Percentiles rank a stretch among this genome's conserved stretches.
Conservation (phyloP, 148 eudicot genomes). For the Vaccinium darrowii region DNA sequence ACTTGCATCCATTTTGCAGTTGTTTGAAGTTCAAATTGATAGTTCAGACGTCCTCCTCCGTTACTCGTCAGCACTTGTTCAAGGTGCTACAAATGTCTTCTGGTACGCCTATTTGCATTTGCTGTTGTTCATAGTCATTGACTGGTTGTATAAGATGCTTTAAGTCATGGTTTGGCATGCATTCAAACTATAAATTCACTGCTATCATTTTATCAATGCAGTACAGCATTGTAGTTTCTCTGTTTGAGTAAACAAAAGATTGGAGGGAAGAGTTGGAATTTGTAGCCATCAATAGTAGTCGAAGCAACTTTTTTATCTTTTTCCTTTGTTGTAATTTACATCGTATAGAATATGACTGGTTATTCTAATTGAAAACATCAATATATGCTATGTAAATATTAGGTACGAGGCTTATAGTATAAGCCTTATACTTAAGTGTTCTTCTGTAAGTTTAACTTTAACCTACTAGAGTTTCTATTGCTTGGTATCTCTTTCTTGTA, state of each 20-base stretch:
- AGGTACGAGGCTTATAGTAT: background rate
- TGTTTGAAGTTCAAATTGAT: conserved; percentile 84
- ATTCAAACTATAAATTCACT: background rate
- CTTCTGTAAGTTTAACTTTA: background rate
- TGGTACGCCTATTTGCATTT: conserved; percentile 50
- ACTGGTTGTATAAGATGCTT: background rate
- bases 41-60: conserved; percentile 85
- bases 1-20: conserved; percentile 40
- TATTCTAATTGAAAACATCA: background rate
- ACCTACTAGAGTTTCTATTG: background rate
- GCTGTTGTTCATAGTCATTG: background rate
- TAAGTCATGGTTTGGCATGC: background rate
- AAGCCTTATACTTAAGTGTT: background rate
- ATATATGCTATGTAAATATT: background rate
- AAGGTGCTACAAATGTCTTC: conserved; percentile 92
- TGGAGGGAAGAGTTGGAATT: background rate
- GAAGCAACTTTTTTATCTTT: background rate
- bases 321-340: background rate
- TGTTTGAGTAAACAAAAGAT: background rate
- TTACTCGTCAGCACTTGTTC: conserved; percentile 94
- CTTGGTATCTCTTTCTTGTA: background rate
- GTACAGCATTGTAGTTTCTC: background rate
- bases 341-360: background rate
- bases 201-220: background rate
- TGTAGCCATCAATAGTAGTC: background rate